Base-by-base conservation (phyloP, 208 protist genomes). In the Leishmania amazonensis region DNA sequence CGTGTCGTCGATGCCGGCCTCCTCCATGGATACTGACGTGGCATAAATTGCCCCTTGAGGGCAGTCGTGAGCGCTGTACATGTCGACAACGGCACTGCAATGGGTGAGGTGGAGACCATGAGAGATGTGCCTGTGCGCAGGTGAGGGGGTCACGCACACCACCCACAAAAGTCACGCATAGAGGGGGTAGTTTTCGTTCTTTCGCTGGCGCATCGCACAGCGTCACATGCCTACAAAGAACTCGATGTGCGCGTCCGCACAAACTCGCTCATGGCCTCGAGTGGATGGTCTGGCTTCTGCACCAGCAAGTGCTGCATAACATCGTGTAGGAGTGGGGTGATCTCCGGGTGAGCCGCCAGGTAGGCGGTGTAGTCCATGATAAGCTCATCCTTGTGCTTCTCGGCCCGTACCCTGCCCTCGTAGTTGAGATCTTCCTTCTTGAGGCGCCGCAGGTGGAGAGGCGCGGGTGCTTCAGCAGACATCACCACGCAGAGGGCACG, bases 361-460 rank as follows among this genome's bases (percentile, higher is more conserved):
- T 96, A 96, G 31, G 67, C 38, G 28, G 80, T 75, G 75, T 95
- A 92, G 51, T 75, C 60, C 11, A 51, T 78, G 47, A 38, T 76
- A 11, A 92, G 76, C 64, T 93, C 81, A 42, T 89, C 84, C 72
- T 91, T 88, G 71, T 81, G 83, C 81, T 94, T 91, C 79, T 96
- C 93, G 62, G 91, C 88, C 6, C 90, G 84, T 35, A 89, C 84
- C 24, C 88, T 83, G 47, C 91, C 90, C 72, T 94, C 91, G 68
- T 91, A 96, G 85, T 96, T 85, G 73, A 96, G 93, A 70, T 93
- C 71, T 72, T 94, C 93, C 79, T 94, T 87, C 86, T 65, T 80
- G 21, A n/a, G 75, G 1, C 31, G 1, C 11, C 31, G 11, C 38
- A 17, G 62, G 9, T 31, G 6, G 15, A 62, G 51, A 24, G 54